Conservation (phyloP, 208 protist genomes). For the Leishmania lainsoni region DNA sequence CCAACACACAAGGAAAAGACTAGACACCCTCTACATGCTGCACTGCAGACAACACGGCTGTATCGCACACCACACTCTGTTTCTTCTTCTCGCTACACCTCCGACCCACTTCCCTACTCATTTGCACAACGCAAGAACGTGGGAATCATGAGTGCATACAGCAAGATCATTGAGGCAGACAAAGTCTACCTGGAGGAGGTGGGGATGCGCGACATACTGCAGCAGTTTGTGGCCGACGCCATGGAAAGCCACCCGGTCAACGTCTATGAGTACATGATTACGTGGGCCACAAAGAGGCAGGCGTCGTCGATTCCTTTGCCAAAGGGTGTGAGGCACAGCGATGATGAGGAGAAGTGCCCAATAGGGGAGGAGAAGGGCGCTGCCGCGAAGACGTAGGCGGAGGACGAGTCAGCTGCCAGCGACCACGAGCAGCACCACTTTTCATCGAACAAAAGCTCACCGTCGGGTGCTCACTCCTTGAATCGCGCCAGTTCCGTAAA, state of each 20-base stretch:
- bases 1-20: neutral
- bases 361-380: neutral
- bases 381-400: neutral
- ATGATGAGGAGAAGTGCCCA: neutral
- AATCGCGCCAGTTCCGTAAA: neutral
- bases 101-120: neutral
- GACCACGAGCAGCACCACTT: neutral
- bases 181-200: slow-evolving; percentile 59
- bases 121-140: neutral
- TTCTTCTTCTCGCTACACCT: neutral
- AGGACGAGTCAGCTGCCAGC: neutral
- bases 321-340: slow-evolving; percentile 1
- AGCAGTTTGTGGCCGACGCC: slow-evolving; percentile 58
- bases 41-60: neutral
- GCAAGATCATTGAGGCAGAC: slow-evolving; percentile 30
- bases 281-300: slow-evolving; percentile 33
- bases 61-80: neutral
- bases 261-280: slow-evolving; percentile 53
- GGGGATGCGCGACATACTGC: slow-evolving; percentile 49
- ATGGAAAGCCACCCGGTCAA: slow-evolving; percentile 50
- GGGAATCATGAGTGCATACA: slow-evolving; percentile 15
- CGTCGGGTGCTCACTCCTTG: neutral
- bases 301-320: slow-evolving; percentile 1
- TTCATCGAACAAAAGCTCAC: too few relatives aligned
- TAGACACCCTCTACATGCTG: neutral